Percentiles rank a stretch among this genome's conserved stretches.
These are phyloP conservation scores for Vaccinium macrocarpon DNA, from an alignment of 148 eudicot genomes.

Conservation along the genomic window DNA sequence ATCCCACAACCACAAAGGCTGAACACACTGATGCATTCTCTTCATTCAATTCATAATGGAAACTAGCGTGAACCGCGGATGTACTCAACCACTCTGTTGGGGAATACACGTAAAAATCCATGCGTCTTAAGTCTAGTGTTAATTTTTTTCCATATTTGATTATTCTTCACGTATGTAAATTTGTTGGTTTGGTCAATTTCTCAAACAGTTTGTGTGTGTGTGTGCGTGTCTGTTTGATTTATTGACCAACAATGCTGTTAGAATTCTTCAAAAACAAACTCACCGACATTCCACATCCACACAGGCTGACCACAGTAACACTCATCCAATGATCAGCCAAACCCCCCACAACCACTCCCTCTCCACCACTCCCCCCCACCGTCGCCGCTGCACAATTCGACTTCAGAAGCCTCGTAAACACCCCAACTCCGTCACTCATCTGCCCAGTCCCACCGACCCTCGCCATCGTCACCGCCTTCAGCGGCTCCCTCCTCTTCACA, in stretches of 20 bases:
- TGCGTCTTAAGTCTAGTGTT: neutral
- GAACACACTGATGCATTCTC: neutral
- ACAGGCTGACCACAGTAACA: slow-evolving; percentile 61
- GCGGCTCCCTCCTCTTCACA: slow-evolving; percentile 74
- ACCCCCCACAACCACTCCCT: slow-evolving; percentile 30
- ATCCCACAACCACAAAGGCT: no score
- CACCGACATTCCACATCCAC: slow-evolving; percentile 75
- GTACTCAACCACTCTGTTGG: neutral
- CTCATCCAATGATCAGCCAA: slow-evolving; percentile 76
- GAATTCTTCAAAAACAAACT: slow-evolving; percentile 25
- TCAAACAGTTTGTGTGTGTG: neutral
- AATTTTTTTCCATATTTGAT: neutral
- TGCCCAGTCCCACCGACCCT: slow-evolving; percentile 75
- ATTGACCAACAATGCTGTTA: neutral
- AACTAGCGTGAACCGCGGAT: neutral
- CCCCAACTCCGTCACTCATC: slow-evolving; percentile 85
- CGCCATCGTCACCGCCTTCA: slow-evolving; percentile 55
- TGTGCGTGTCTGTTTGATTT: neutral
- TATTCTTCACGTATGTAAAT: neutral
- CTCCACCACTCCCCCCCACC: slow-evolving; percentile 32
- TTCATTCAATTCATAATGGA: neutral
- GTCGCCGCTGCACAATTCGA: slow-evolving; percentile 31
- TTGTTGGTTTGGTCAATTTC: neutral
- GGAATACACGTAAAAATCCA: neutral
- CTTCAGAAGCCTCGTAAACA: slow-evolving; percentile 63